Conservation (phyloP, 2,329 filamentous ascomycete genomes). For the Cercospora sp. region DNA sequence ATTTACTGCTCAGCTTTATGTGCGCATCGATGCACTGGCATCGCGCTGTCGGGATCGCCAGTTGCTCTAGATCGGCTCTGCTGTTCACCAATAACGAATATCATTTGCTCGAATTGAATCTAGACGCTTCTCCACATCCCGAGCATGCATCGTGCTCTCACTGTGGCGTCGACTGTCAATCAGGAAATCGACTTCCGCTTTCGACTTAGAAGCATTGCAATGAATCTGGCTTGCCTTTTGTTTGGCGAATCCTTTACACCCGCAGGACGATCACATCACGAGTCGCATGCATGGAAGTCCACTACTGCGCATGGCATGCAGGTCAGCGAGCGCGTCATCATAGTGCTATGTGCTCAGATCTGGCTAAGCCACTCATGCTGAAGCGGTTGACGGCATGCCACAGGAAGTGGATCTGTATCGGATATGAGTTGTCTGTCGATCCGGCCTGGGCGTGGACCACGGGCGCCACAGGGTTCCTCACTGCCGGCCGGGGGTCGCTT, state of each 20-base stretch:
- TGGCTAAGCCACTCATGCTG: not conserved
- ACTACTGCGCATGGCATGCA: not conserved
- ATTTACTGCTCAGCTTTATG: not conserved
- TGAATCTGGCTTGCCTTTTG: not conserved
- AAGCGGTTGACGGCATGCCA: not conserved
- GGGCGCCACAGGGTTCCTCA: not conserved
- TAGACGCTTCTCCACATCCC: not conserved
- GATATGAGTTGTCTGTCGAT: not conserved
- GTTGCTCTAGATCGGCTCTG: not conserved
- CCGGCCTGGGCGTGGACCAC: not conserved
- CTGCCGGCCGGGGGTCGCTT: not conserved
- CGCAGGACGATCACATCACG: not conserved
- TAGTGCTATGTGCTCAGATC: not conserved
- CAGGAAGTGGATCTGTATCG: not conserved
- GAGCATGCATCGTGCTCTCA: not conserved
- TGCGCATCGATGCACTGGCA: not conserved
- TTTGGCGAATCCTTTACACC: not conserved
- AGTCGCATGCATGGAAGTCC: not conserved
- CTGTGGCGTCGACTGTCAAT: not conserved
- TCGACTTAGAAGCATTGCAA: not conserved
- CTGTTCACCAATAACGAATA: not conserved
- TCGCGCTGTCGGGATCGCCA: not conserved
- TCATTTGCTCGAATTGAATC: not conserved
- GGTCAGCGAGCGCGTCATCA: not conserved
- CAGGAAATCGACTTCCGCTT: not conserved